Base-by-base conservation (phyloP, 306 rosid species). In the Vicia sativa region DNA sequence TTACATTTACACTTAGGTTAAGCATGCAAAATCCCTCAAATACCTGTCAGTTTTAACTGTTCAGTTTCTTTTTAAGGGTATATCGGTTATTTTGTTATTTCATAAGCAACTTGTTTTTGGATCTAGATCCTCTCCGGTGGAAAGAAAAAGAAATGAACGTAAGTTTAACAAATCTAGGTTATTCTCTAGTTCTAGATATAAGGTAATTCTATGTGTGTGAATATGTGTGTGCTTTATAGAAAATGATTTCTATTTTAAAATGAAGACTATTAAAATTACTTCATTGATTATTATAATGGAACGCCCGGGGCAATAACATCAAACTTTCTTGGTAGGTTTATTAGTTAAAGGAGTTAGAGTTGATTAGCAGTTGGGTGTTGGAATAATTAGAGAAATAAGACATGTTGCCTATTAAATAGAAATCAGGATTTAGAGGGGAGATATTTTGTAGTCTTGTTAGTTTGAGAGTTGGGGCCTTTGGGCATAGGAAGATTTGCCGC, bases 401-500 rank as follows among this genome's bases (percentile, higher is more conserved):
- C 15, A 3, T 43, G 15, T 43, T 4, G 25, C 53, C 21, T 46
- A 15, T 0, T 3, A 46, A 46, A 46, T 46, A 8, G 18, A 56
- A 13, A 56, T 6, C 18, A 18, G 18, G 38, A 10, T 56, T 56
- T 14, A 53, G 31, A 19, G 57, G 26, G 19, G 56, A 19, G 31
- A 19, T 21, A 14, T 52, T n/a, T 45, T 14, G 50, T 45, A 45
- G 19, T n/a, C 29, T 19, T 1, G 7, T 52, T 23, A 10, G 26
- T 52, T 19, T 21, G 29, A 52, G 59, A 53, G 59, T 23, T 5
- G 16, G 62, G 62, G 18, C 11, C 62, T 57, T 57, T 57, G 42
- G 41, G 13, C 42, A n/a, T 8, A n/a, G 7, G 41, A 7, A 57
- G 42, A 13, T 16, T 15, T 59, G 45, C 15, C 4, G 2, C 65